A percentile compares a stretch with the other conserved stretches of the same genome.
Evolutionary conservation across 2,329 filamentous ascomycete genomes (phyloP).

Genomic region (Alternaria sp.): DNA sequence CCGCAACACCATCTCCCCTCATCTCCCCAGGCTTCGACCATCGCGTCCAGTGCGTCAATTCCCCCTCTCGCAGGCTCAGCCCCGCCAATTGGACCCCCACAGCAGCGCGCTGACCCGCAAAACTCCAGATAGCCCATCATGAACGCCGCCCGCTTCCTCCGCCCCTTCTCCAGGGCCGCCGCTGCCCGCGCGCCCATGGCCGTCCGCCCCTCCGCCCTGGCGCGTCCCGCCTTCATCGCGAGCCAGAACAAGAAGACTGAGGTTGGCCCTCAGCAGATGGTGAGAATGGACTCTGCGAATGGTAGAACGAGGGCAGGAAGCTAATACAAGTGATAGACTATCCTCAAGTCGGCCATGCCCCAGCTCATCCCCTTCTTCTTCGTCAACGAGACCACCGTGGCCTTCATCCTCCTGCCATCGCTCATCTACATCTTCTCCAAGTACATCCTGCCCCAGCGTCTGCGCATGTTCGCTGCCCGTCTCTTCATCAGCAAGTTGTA

Average conservation of each 20-base stretch:
- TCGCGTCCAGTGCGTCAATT: slow-evolving; percentile 41
- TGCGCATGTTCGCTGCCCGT: slow-evolving; percentile 50
- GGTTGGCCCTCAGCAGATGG: slow-evolving; percentile 44
- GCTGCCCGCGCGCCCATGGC: slow-evolving; percentile 48
- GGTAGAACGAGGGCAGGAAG: not conserved
- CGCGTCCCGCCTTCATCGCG: slow-evolving; percentile 43
- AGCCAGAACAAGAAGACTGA: slow-evolving; percentile 47
- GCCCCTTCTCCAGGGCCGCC: slow-evolving; percentile 49
- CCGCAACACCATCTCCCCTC: slow-evolving; percentile 43
- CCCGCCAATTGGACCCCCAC: slow-evolving; percentile 34
- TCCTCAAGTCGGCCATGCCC: slow-evolving; percentile 53
- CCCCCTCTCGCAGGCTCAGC: slow-evolving; percentile 14
- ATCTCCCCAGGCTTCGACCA: slow-evolving; percentile 41
- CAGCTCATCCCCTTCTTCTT: slow-evolving; percentile 55
- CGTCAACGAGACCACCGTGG: slow-evolving; percentile 53
- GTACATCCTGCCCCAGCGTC: slow-evolving; percentile 51
- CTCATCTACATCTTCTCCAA: slow-evolving; percentile 54
- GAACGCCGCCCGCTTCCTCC: slow-evolving; percentile 52
- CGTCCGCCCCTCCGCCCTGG: slow-evolving; percentile 43
- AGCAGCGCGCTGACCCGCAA: slow-evolving; percentile 39
- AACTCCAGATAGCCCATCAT: slow-evolving; percentile 45
- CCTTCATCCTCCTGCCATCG: slow-evolving; percentile 50
- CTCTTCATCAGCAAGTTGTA: slow-evolving; percentile 56
- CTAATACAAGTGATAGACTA: slow-evolving; percentile 38
- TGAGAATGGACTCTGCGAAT: too few species aligned